These are phyloP conservation scores for Amanita jacksonii DNA, from an alignment of 768 basidiomycete species.

Conservation along the genomic window DNA sequence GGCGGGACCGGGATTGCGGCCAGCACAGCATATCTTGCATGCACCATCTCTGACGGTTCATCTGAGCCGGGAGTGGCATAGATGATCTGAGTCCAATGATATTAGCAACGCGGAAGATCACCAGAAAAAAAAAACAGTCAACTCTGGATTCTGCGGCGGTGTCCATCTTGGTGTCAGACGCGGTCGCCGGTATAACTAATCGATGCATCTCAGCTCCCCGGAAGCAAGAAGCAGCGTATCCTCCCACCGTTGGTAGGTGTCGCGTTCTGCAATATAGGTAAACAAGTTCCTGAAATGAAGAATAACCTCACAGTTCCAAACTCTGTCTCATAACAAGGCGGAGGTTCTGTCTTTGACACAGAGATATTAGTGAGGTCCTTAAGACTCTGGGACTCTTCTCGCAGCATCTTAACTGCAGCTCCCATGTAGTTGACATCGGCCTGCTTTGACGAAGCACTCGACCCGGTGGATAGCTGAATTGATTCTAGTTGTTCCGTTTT, in stretches of 20 bases:
- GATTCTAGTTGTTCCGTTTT: conserved; percentile 43
- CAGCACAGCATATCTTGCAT: conserved; percentile 46
- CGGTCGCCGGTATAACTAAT: too few relatives aligned
- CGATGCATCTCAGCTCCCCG: too few relatives aligned
- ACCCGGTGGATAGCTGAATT: conserved; percentile 25
- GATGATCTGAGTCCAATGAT: conserved; percentile 2
- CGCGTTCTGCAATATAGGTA: conserved; percentile 6
- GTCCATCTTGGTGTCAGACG: conserved; percentile 23
- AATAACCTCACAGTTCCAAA: conserved; percentile 19
- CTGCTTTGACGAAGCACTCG: conserved; percentile 13
- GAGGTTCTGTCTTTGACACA: conserved; percentile 21
- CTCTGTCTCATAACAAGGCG: conserved; percentile 30
- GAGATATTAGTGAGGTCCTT: conserved; percentile 3
- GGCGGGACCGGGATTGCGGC: conserved; percentile 54
- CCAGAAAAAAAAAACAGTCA: conserved; percentile 16
- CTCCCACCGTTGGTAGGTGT: conserved; percentile 11
- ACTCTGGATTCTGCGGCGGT: conserved; percentile 49
- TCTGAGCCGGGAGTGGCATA: conserved; percentile 5
- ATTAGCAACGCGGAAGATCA: conserved; percentile 1
- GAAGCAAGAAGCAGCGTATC: too few relatives aligned
- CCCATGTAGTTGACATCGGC: conserved; percentile 28
- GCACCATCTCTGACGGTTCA: conserved; percentile 20
- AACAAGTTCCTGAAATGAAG: not conserved
- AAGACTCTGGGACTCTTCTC: conserved; percentile 16
- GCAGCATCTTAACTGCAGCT: conserved; percentile 23